These are phyloP conservation scores for Ceratobasidium sp. DNA, from an alignment of 1,284 basidiomycete genomes.

Conservation along the genomic window DNA sequence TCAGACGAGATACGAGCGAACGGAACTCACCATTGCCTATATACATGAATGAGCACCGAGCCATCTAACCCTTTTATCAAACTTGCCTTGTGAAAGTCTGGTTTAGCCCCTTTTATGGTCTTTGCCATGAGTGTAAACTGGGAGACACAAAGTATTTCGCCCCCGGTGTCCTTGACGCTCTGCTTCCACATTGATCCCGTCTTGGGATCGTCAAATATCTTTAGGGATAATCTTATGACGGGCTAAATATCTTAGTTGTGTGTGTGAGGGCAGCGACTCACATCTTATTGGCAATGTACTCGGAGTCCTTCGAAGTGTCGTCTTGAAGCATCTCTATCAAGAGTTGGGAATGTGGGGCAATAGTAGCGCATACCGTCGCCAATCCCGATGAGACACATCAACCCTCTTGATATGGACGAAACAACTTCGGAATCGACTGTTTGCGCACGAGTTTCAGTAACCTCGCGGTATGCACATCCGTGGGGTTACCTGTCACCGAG, in stretches of 20 bases:
- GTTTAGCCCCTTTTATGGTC: constrained; percentile 84
- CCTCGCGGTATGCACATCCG: constrained; percentile 21
- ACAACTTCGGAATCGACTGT: constrained; percentile 74
- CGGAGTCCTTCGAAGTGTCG: constrained; percentile 75
- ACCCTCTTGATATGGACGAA: constrained; percentile 78
- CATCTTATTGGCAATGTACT: constrained; percentile 80
- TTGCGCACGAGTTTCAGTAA: neutral
- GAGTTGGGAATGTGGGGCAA: neutral
- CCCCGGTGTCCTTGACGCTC: constrained; percentile 81
- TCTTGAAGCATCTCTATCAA: constrained; percentile 58
- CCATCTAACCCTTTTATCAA: neutral
- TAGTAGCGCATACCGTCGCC: constrained; percentile 66
- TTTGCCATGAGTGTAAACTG: constrained; percentile 92
- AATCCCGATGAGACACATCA: constrained; percentile 89
- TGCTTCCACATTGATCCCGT: constrained; percentile 77
- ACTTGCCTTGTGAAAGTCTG: constrained; percentile 89
- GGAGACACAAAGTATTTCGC: constrained; percentile 87
- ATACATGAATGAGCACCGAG: neutral
- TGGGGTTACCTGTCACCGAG: constrained; percentile 66
- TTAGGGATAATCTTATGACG: constrained; percentile 64
- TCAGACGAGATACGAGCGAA: neutral
- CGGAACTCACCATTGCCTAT: constrained; percentile 28
- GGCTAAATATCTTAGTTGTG: constrained; percentile 14
- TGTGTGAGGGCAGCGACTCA: constrained; percentile 49
- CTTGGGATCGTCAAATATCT: constrained; percentile 71